Base-by-base conservation (phyloP, 805 yeast species). In the Ogataea neopini region DNA sequence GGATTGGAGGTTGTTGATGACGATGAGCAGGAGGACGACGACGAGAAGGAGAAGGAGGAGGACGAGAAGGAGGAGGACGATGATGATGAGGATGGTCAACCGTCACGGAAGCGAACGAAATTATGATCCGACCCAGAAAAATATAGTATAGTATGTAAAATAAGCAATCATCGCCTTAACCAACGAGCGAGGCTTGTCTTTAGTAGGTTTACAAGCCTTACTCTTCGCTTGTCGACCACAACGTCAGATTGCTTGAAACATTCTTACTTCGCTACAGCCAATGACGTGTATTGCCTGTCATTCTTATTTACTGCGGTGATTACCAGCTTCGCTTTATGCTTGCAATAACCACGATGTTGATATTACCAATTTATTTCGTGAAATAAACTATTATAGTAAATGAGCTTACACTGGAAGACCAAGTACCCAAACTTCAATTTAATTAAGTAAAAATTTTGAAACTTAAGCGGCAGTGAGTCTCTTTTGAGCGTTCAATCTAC, bases 401-500 rank as follows among this genome's bases (percentile, higher is more conserved):
- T 26, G 37, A 37, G 41, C 42, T 44, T 37, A 35, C 40, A 43
- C 19, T 37, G 35, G 35, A 35, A 41, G 36, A 43, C 37, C 25
- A 42, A 42, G 33, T 42, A 42, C 45, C 40, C 45, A 29, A 40
- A 42, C 36, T 25, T 50, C 43, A 50, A 45, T 44, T 28, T 47
- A 40, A 48, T 44, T 45, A 51, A 45, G 35, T 48, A 51, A 44
- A 26, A 47, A 19, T 46, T 47, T 46, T 46, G 48, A 45, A 39
- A 51, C 45, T 60, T 64, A 66, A 65, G 70, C 70, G 77, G 88
- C 88, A 73, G 90, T 71, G 67, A 86, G 79, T 74, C 94, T 85
- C 86, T 87, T 87, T 80, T 85, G 89, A 73, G 88, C 71, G 70
- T 90, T 85, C 70, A 86, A 77, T 80, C 94, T 86, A 75, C 94